These are phyloP conservation scores for Fraxinus baroniana DNA, from an alignment of 305 asterid species.

Conservation along the genomic window DNA sequence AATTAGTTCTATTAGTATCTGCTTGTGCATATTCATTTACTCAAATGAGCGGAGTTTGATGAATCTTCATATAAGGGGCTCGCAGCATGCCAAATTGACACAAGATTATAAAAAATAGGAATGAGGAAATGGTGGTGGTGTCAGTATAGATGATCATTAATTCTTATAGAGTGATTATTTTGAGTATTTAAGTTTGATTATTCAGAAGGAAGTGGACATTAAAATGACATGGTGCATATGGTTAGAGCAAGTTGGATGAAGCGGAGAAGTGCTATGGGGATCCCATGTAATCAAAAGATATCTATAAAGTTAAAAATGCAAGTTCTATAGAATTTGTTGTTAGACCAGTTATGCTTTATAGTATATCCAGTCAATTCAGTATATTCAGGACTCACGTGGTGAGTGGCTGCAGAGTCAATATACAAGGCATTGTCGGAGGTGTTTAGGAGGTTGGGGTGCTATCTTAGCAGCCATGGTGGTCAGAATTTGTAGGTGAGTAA, in stretches of 20 bases:
- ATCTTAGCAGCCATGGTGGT: not conserved
- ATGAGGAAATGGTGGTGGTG: not conserved
- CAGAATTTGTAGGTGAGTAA: not conserved
- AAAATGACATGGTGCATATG: not conserved
- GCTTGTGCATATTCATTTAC: not conserved
- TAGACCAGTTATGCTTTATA: not conserved
- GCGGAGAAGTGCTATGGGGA: not conserved
- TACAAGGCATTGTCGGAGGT: not conserved
- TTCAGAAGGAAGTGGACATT: not conserved
- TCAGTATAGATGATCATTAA: not conserved
- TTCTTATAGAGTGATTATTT: not conserved
- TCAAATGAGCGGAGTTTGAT: not conserved
- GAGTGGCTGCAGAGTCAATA: not conserved
- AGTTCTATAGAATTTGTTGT: not conserved
- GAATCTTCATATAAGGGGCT: not conserved
- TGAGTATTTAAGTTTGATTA: not conserved
- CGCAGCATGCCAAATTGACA: not conserved
- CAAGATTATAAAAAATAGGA: not conserved
- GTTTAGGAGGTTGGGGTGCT: not conserved
- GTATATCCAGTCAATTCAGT: not conserved
- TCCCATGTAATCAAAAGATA: not conserved
- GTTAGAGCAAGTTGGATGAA: not conserved
- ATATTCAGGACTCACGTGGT: not conserved
- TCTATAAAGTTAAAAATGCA: not conserved
- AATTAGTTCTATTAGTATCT: not conserved